Percentiles rank a stretch among this genome's conserved stretches.
Evolutionary conservation across 1,139 yeast species (phyloP).

Genomic region (Lipomyces yarrowii): DNA sequence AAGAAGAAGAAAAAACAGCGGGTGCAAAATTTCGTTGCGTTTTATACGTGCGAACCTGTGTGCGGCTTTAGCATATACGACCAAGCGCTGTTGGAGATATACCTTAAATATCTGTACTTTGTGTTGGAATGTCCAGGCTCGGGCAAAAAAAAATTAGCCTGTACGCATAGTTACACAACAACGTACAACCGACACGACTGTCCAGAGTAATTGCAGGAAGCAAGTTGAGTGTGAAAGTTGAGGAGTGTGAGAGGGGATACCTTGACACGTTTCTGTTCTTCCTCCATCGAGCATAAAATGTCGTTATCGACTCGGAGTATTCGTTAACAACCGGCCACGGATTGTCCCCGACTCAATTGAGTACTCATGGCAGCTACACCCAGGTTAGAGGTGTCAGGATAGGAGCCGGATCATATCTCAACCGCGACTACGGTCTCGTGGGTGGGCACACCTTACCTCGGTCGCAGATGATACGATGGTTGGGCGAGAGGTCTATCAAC

Average conservation of each 20-base stretch:
- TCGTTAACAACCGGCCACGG: not conserved
- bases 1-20: slow-evolving; percentile 12
- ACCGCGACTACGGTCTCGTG: slow-evolving; percentile 1
- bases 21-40: not conserved
- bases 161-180: not conserved
- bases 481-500: slow-evolving; percentile 81
- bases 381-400: not conserved
- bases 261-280: not conserved
- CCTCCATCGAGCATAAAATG: not conserved
- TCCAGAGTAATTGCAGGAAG: not conserved
- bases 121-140: not conserved
- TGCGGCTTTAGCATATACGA: not conserved
- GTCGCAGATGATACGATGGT: slow-evolving; percentile 34
- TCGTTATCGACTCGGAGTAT: not conserved
- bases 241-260: not conserved
- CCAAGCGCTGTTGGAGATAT: not conserved
- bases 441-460: slow-evolving; percentile 23
- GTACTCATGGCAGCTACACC: not conserved
- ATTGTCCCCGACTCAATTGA: not conserved
- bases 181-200: not conserved
- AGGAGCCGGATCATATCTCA: slow-evolving; percentile 11
- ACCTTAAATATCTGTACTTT: not conserved
- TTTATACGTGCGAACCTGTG: not conserved
- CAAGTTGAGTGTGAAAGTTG: not conserved
- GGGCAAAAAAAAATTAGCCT: not conserved